Base-by-base conservation (phyloP, 1,139 yeast species). In the Sugiyamaella neomexicana region DNA sequence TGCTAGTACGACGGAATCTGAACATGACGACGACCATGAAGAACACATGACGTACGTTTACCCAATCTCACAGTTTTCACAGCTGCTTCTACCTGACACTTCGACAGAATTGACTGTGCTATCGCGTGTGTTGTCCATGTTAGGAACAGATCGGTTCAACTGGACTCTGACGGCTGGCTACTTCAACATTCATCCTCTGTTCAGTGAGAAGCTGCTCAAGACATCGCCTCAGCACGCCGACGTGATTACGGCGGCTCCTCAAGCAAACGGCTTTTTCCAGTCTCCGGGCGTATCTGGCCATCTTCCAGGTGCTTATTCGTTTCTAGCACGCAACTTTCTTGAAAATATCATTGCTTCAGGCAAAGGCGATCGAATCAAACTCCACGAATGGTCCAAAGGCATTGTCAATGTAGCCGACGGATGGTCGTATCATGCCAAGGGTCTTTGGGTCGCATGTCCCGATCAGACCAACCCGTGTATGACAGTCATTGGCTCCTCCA, bases 361-460 rank as follows among this genome's bases (percentile, higher is more conserved):
- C 1, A 81, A 78, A 61, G 71, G 75, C 13, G 64, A 76, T 5
- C 65, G 75, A 17, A 81, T 91, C 34, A 72, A 75, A 13, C 74
- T 93, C 39, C 78, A 75, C 55, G 98, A 93, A 70, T 95, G 99
- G 99, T 81, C 81, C 65, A 81, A 80, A 50, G 99, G 99, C 1
- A 73, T 82, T 1, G 96, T 90, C 7, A 89, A 89, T 65, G 80
- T 88, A 10, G 80, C 83, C 0, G 80, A 76, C 34, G 98, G 99
- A 1, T 93, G 99, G 99, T 89, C 97, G 0, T 93, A 93, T 69
- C 99, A 93, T 67, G 99, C 99, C n/a, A 93, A 93, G 68, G 99
- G 99, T 0, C 75, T 90, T 13, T 93, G 99, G 99, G 73, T 89
- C 1, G 78, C 83, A 6, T 79, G 80, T 6, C 87, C 90, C 0